Evolutionary conservation across 257 asterid genomes (phyloP).

Genomic region (Mitragyna speciosa): DNA sequence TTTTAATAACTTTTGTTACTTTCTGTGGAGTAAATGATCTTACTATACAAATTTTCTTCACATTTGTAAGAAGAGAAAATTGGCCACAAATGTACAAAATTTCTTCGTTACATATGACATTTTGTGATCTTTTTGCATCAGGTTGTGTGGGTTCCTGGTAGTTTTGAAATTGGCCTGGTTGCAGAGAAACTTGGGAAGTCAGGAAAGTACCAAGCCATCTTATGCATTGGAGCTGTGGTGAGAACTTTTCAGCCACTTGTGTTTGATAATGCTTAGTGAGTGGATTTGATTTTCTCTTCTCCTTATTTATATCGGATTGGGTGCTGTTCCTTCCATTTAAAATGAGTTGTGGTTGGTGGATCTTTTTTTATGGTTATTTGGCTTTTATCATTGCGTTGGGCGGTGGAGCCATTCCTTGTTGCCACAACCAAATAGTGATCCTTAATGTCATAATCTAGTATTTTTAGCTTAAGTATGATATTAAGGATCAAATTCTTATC

Average conservation of each 20-base stretch:
- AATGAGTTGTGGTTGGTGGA: background rate
- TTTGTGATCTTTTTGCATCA: slow-evolving; percentile 24
- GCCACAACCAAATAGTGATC: no score
- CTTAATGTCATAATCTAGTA: no score
- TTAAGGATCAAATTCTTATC: no score
- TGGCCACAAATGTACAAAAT: no score
- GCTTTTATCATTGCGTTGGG: background rate
- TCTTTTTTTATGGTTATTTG: background rate
- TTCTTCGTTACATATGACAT: background rate
- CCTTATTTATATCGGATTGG: background rate
- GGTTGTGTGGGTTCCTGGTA: slow-evolving; percentile 99
- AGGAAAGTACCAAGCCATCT: slow-evolving; percentile 64
- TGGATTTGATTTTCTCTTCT: background rate
- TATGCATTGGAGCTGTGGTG: slow-evolving; percentile 98
- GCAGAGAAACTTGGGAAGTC: slow-evolving; percentile 89
- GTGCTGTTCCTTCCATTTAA: background rate
- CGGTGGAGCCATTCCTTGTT: background rate
- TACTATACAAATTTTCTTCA: no score
- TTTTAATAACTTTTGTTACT: no score
- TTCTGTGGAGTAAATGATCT: no score
- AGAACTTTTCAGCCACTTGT: slow-evolving; percentile 20
- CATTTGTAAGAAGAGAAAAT: no score
- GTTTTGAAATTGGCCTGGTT: slow-evolving; percentile 79
- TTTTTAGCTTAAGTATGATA: no score
- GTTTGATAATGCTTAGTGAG: background rate